Percentiles rank a stretch among this genome's conserved stretches.
phyloP scores from a whole-genome alignment of 2,329 filamentous ascomycete species.

The Nemania sp. region DNA sequence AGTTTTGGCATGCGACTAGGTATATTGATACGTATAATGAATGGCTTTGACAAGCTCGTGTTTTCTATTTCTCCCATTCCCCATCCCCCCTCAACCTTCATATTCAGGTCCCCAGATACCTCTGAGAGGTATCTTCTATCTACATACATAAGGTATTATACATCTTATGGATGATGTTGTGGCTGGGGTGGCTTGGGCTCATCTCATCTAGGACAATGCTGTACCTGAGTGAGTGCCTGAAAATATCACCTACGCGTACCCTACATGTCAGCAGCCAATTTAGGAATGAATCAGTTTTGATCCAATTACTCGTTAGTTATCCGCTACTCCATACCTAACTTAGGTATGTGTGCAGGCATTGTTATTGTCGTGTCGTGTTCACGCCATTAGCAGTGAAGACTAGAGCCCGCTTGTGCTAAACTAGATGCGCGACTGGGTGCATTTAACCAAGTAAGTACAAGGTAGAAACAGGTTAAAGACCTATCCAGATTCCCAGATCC shows the following conservation, averaged over 20 bases:
- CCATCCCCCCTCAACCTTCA: not conserved
- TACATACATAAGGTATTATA: not conserved
- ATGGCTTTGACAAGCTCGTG: not conserved
- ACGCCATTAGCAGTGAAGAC: not conserved
- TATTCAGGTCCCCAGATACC: not conserved
- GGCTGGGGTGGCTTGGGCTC: not conserved
- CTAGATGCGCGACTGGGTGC: no score
- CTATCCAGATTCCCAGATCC: not conserved
- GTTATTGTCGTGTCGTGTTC: not conserved
- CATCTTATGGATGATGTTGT: not conserved
- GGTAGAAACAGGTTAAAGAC: not conserved
- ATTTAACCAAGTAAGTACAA: not conserved
- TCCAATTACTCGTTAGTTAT: not conserved
- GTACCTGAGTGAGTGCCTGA: not conserved
- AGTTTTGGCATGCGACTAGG: not conserved
- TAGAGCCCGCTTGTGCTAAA: no score
- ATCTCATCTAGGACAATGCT: not conserved
- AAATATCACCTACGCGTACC: no score
- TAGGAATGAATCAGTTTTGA: not conserved
- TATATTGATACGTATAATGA: not conserved
- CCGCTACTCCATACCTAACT: not conserved
- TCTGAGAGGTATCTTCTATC: not conserved
- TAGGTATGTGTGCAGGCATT: not conserved
- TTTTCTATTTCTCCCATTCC: no score
- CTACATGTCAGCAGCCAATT: not conserved